Base-by-base conservation (phyloP, 805 yeast genomes). In the Candida michaelii region DNA sequence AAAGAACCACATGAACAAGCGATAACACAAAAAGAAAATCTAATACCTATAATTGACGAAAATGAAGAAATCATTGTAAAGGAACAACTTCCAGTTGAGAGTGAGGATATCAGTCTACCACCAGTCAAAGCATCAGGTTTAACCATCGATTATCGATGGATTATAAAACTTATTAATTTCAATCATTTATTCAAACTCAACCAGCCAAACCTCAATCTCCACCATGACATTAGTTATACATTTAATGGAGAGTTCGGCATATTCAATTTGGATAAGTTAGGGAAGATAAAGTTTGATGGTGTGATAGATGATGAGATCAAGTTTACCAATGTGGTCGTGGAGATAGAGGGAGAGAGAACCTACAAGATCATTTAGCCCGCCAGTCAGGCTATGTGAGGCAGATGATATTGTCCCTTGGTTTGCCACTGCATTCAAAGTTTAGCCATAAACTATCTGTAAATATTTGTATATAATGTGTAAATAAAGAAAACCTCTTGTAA, bases 171-270 rank as follows among this genome's bases (percentile, higher is more conserved):
- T 5, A 23, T 48, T 12, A 40, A 48, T 17, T 24, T 40, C 21
- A 41, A 42, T 13, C 17, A 32, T 14, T 21, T 32, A 6, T 42
- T 42, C 27, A 40, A 44, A 3, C 16, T 46, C 10, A 46, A 46
- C 18, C 50, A 46, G 27, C 52, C 52, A 6, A n/a, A 34, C 4
- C 17, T 49, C 4, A 30, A 41, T 4, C 37, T 43, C 24, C 24
- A 35, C 16, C 31, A 43, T 35, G 52, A 43, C 27, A 14, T 48
- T 2, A 39, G 33, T 18, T 45, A 43, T 14, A 3, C 17, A 10
- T 48, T 48, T 33, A 36, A 23, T 14, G 49, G 51, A 11, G 49
- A 48, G 21, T 43, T 24, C 30, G 42, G 36, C 10, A 24, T 48
- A 7, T 40, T 19, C 27, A 44, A 48, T 16, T 35, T 44, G 12